Evolutionary conservation across 73 alveolate species (phyloP).

Genomic region (Effrenium voratum): DNA sequence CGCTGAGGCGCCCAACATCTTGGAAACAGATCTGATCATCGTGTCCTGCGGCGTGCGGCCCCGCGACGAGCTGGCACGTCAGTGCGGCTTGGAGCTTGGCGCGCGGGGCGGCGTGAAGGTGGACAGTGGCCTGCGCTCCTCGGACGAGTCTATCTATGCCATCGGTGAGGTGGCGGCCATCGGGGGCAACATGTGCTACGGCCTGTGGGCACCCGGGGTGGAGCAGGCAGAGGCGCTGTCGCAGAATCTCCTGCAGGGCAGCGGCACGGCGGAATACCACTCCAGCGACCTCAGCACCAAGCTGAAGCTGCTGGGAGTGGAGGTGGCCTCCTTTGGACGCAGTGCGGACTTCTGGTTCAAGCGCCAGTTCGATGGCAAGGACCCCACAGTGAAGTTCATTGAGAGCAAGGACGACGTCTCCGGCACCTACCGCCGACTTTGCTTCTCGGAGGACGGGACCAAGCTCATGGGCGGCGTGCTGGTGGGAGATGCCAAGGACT

Average conservation of each 20-base stretch:
- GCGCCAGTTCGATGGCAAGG: conserved; percentile 70
- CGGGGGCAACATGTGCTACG: conserved; percentile 61
- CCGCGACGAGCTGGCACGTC: conserved; percentile 51
- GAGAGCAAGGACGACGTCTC: conserved; percentile 2
- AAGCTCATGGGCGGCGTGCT: conserved; percentile 62
- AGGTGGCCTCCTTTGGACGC: conserved; percentile 77
- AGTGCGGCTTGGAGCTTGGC: conserved; percentile 54
- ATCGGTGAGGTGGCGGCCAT: conserved; percentile 76
- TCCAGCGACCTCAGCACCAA: conserved; percentile 54
- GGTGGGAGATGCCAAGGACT: conserved; percentile 83
- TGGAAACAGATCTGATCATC: conserved; percentile 47
- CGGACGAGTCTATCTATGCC: conserved; percentile 61
- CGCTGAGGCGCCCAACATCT: not conserved
- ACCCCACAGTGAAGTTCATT: conserved; percentile 3
- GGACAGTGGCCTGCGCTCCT: conserved; percentile 24
- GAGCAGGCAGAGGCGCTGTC: conserved; percentile 40
- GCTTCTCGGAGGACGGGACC: conserved; percentile 37
- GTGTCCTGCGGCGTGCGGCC: conserved; percentile 84
- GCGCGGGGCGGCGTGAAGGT: conserved; percentile 88
- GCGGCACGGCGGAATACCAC: not conserved
- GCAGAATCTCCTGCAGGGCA: conserved; percentile 4
- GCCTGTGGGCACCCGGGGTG: conserved; percentile 52
- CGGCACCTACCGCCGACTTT: conserved; percentile 60
- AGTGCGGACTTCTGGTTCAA: conserved; percentile 75
- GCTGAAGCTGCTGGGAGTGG: conserved; percentile 80